phyloP scores from a whole-genome alignment of 805 yeast genomes.

The Blastobotrys mokoenaii region DNA sequence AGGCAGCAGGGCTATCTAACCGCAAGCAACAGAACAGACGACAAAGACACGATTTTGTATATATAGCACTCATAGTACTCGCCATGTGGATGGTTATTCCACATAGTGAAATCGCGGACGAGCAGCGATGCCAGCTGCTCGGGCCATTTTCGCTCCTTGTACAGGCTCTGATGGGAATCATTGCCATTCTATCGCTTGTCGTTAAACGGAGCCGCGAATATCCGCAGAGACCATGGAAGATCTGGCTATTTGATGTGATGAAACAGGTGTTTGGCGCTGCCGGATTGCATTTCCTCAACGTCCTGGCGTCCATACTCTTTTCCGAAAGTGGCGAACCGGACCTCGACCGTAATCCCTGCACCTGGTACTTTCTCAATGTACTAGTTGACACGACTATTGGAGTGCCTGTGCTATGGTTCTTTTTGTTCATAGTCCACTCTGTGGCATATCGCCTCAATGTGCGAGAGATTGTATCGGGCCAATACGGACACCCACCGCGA shows the following conservation, averaged over 20 bases:
- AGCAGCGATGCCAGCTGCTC: slow-evolving; percentile 49
- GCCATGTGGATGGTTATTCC: no score
- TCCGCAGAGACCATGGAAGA: slow-evolving; percentile 80
- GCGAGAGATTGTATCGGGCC: slow-evolving; percentile 39
- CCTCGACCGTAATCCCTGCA: slow-evolving; percentile 63
- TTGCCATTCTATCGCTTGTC: slow-evolving; percentile 67
- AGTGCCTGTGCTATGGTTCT: slow-evolving; percentile 65
- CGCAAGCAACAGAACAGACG: no score
- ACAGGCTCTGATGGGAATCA: slow-evolving; percentile 66
- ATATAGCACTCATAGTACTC: no score
- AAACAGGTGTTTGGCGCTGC: slow-evolving; percentile 86
- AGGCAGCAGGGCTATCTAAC: no score
- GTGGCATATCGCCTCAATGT: slow-evolving; percentile 37
- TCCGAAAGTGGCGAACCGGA: slow-evolving; percentile 28
- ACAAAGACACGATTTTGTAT: no score
- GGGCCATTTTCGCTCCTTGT: slow-evolving; percentile 83
- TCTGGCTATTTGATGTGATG: slow-evolving; percentile 84
- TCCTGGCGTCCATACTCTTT: slow-evolving; percentile 55
- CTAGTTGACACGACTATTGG: slow-evolving; percentile 91
- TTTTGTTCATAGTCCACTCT: slow-evolving; percentile 41
- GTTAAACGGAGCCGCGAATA: slow-evolving; percentile 69
- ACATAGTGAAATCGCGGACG: slow-evolving; percentile 7
- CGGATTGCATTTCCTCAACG: slow-evolving; percentile 73
- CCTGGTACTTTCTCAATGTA: slow-evolving; percentile 87
- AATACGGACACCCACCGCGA: slow-evolving; percentile 58